Evolutionary conservation across 2,329 filamentous ascomycete species (phyloP), one percentile per base, ranked within the genome.

Genomic region (Fonsecaea nubica): DNA sequence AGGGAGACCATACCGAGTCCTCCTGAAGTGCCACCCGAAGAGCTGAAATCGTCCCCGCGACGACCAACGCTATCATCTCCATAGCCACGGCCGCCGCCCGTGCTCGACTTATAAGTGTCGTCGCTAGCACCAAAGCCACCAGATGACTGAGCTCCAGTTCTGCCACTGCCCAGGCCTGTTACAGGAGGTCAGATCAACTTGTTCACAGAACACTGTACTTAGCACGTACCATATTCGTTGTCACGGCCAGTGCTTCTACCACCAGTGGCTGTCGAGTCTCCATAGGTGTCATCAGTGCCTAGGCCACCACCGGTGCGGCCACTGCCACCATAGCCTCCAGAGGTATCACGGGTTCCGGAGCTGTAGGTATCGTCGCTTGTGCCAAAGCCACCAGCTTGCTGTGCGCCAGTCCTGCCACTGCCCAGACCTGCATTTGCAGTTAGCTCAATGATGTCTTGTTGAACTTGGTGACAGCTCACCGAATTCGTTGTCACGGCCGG

Each of bases 301-400:
- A 67, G 40, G 10, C 56, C 55, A 36, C 64, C 65, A 15, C 65
- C 65, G 13, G 65, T 64, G 8, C 57, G 56, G 54, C 64, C 59
- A 59, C 35, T 50, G 32, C 65, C 65, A 45, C 64, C 64, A 30
- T 50, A 60, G 12, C 33, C 33, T 25, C 68, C 73, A 56, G 72
- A 70, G 35, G 66, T 67, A 52, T 68, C 68, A 32, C 67, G 59
- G 30, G 45, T 48, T 12, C 71, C 71, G 6, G 61, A 57, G 57
- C 69, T 64, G 58, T 70, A 69, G 35, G 63, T 64, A 58, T 71
- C 69, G 30, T 69, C 67, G 33, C 53, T 62, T 10, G 61, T 65
- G 52, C 65, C 67, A 42, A 63, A 68, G n/a, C 69, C 69, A 45
- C 50, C 48, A 30, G 38, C 12, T 18, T 18, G 40, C 35, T 59